Base-by-base conservation (phyloP, 208 protist genomes). In the Acanthamoeba triangularis region DNA sequence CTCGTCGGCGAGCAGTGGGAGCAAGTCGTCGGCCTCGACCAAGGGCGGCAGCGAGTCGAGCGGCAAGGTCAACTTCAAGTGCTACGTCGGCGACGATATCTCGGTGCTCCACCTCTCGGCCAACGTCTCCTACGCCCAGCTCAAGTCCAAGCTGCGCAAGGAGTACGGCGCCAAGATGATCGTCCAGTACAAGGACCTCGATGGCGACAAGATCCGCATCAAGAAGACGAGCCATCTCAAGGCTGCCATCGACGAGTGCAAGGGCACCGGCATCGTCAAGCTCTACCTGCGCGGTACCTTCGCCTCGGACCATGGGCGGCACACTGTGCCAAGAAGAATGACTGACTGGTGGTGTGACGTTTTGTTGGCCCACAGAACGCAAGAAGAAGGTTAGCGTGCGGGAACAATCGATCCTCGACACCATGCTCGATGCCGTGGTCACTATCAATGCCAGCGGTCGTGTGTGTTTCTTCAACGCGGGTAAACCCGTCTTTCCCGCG, bases 111-210 rank as follows among this genome's bases (percentile, higher is more conserved):
- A 87, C n/a, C 47, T 87, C 14, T 52, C 78, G 41, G 11, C 49
- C 14, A 61, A 30, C n/a, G 8, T 87, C 41, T 30, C 78, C 78
- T 87, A 63, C 23, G 5, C 13, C 3, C 78, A 87, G 49, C 78
- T 87, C 47, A 87, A 87, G 78, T 44, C 78, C 37, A 87, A 61
- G 41, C 78, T 87, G 49, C 78, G 78, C 28, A 87, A 87, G 49
- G 78, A 87, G 49, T 87, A 87, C 78, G 78, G 78, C 47, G 18
- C 47, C 44, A 87, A 61, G 49, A 87, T 87, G 78, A 61, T 87
- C 20, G n/a, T 87, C 49, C 78, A 61, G 37, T 87, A 87, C 78
- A 87, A 87, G 78, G 78, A 87, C 41, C 10, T 14, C 23, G 78
- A 87, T 13, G 78, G 78, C 25, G 78, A 87, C 78, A 52, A 87